These are phyloP conservation scores for Harringtonia lauricola DNA, from an alignment of 2,329 filamentous ascomycete species.

Conservation along the genomic window DNA sequence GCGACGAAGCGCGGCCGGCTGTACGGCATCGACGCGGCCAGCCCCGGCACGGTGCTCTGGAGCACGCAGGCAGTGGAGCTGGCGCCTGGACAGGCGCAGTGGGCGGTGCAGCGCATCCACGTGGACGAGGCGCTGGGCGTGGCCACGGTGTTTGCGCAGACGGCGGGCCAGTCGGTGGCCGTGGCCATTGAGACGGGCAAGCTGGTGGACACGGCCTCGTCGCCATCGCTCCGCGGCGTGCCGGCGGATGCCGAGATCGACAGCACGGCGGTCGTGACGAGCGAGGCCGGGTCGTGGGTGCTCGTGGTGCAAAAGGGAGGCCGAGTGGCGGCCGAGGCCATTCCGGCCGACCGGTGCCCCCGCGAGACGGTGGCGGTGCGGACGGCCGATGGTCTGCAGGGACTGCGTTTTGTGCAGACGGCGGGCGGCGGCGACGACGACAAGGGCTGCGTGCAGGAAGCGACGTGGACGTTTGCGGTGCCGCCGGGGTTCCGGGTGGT, in stretches of 20 bases:
- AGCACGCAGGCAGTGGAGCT: slow-evolving; percentile 52
- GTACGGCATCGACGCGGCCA: slow-evolving; percentile 68
- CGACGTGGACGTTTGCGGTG: slow-evolving; percentile 65
- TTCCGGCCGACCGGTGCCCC: slow-evolving; percentile 34
- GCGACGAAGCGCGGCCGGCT: slow-evolving; percentile 71
- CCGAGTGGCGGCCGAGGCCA: slow-evolving; percentile 12
- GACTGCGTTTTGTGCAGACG: slow-evolving; percentile 39
- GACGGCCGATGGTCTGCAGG: slow-evolving; percentile 36
- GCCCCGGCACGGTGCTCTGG: slow-evolving; percentile 68
- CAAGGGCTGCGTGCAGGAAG: slow-evolving; percentile 27
- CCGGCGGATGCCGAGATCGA: slow-evolving; percentile 15
- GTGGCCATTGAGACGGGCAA: slow-evolving; percentile 43
- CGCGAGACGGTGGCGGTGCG: slow-evolving; percentile 44
- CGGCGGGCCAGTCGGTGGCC: slow-evolving; percentile 51
- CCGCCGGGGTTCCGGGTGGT: slow-evolving; percentile 56
- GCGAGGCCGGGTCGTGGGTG: slow-evolving; percentile 38
- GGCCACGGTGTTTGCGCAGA: slow-evolving; percentile 43
- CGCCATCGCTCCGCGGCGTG: slow-evolving; percentile 8
- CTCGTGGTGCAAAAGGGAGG: slow-evolving; percentile 22
- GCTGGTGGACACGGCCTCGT: slow-evolving; percentile 24
- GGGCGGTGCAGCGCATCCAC: slow-evolving; percentile 59
- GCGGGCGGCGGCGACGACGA: slow-evolving; percentile 15
- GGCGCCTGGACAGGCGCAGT: slow-evolving; percentile 35
- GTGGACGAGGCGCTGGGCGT: slow-evolving; percentile 44
- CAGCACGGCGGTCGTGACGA: slow-evolving; percentile 41